phyloP scores from a whole-genome alignment of 371 early-diverging fungal genomes.

The Mucor ambiguus region DNA sequence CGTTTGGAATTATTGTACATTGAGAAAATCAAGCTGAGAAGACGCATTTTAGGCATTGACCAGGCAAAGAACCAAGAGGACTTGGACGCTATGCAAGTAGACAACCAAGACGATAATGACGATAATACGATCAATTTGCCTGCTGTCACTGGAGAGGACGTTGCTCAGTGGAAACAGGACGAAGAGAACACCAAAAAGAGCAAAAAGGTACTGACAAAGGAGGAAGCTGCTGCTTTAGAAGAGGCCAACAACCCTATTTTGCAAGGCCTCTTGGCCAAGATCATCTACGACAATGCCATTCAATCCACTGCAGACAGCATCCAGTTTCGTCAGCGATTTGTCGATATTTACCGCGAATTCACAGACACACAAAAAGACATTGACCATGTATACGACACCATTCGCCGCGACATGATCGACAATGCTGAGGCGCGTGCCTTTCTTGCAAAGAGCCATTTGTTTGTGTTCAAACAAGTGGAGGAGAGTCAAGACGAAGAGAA shows the following conservation, averaged over 20 bases:
- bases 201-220: constrained; percentile 31
- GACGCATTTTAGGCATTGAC: constrained; percentile 77
- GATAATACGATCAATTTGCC: constrained; percentile 58
- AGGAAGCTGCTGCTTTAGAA: constrained; percentile 48
- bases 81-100: constrained; percentile 39
- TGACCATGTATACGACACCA: constrained; percentile 57
- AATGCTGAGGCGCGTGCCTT: constrained; percentile 63
- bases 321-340: constrained; percentile 73
- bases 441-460: constrained; percentile 59
- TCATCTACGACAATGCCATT: constrained; percentile 87
- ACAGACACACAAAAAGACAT: constrained; percentile 43
- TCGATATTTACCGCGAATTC: constrained; percentile 69
- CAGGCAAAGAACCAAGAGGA: constrained; percentile 34
- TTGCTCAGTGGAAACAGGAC: constrained; percentile 38
- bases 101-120: constrained; percentile 33
- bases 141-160: constrained; percentile 63
- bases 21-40: constrained; percentile 82
- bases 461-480: constrained; percentile 26
- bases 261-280: constrained; percentile 77
- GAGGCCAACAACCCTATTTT: constrained; percentile 72
- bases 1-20: constrained; percentile 88
- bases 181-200: constrained; percentile 41
- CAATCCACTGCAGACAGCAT: constrained; percentile 73
- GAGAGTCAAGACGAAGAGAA: constrained; percentile 28
- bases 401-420: constrained; percentile 61